phyloP scores from a whole-genome alignment of 2,329 filamentous ascomycete genomes.

The Bertia moriformis region DNA sequence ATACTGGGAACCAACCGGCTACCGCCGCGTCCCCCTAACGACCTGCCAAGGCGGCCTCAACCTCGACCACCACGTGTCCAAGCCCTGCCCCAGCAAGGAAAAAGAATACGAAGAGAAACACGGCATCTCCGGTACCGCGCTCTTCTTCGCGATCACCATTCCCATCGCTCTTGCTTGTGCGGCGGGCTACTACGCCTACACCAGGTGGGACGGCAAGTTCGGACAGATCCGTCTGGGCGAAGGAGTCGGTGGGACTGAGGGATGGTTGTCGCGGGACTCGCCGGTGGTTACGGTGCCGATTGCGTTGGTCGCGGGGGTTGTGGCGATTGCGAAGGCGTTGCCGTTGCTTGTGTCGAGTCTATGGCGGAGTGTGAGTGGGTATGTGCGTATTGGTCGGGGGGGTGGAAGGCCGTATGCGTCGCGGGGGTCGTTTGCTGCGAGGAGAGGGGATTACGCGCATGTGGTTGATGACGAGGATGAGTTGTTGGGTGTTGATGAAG shows the following conservation, averaged over 20 bases:
- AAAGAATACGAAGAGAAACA: slow-evolving; percentile 64
- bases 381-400: slow-evolving; percentile 29
- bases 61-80: slow-evolving; percentile 47
- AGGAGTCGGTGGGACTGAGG: slow-evolving; percentile 3
- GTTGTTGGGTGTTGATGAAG: slow-evolving; percentile 80
- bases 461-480: slow-evolving; percentile 93
- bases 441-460: slow-evolving; percentile 72
- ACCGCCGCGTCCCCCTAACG: slow-evolving; percentile 75
- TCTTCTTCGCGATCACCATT: slow-evolving; percentile 75
- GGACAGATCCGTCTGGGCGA: slow-evolving; percentile 86
- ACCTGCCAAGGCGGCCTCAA: slow-evolving; percentile 66
- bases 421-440: slow-evolving; percentile 74
- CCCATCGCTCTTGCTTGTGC: slow-evolving; percentile 58
- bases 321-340: slow-evolving; percentile 42
- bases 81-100: slow-evolving; percentile 65
- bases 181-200: slow-evolving; percentile 73
- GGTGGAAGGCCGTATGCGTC: slow-evolving; percentile 67
- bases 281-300: slow-evolving; percentile 75
- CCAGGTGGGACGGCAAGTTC: slow-evolving; percentile 77
- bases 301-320: slow-evolving; percentile 50
- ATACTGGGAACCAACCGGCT: slow-evolving; percentile 76
- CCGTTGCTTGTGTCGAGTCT: slow-evolving; percentile 61
- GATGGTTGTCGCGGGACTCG: slow-evolving; percentile 51
- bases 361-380: slow-evolving; percentile 46
- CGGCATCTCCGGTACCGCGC: slow-evolving; percentile 52